Base-by-base conservation (phyloP, 2,329 filamentous ascomycete genomes). In the Pseudogymnoascus sp. region DNA sequence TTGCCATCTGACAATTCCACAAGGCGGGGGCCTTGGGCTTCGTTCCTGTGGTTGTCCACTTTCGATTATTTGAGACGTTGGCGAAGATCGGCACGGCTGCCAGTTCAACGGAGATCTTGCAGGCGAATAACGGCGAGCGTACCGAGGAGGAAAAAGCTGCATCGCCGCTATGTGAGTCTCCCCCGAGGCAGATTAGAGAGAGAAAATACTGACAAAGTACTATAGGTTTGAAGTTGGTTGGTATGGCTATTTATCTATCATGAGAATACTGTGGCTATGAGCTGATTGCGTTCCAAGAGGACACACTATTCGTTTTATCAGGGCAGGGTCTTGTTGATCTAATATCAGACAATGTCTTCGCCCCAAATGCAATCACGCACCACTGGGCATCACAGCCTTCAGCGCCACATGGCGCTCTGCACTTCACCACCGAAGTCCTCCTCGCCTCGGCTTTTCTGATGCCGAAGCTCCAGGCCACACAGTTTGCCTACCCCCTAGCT, bases 391-490 rank as follows among this genome's bases (percentile, higher is more conserved):
- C 63, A n/a, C 71, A 71, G 64, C 73, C 74, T 0, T 75, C 73
- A 0, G 69, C 74, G 1, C 70, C 72, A 59, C 72, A 76, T 67
- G 75, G 74, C 11, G 73, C 71, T 25, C 60, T 76, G 37, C 74
- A 76, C 62, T 76, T 76, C 50, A 72, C 74, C 2, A 75, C 73
- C 1, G 74, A 76, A 62, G 71, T 69, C 1, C 64, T 76, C 28
- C 69, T 75, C 47, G 71, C 71, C 0, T 70, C 71, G 4, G 73
- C 74, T 23, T 76, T 76, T 62, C 47, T 75, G 14, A 71, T 75
- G 70, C 69, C 68, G 35, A 73, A 75, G 56, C 68, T 76, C 7
- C 64, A 71, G 53, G 70, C 69, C 23, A 73, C 67, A 1, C 70
- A 71, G 16, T 76, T 75, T 44, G 66, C 69, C 5, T 76, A 75